These are phyloP conservation scores for Backusella liffmaniae DNA, from an alignment of 192 early-diverging fungal species.

Conservation along the genomic window DNA sequence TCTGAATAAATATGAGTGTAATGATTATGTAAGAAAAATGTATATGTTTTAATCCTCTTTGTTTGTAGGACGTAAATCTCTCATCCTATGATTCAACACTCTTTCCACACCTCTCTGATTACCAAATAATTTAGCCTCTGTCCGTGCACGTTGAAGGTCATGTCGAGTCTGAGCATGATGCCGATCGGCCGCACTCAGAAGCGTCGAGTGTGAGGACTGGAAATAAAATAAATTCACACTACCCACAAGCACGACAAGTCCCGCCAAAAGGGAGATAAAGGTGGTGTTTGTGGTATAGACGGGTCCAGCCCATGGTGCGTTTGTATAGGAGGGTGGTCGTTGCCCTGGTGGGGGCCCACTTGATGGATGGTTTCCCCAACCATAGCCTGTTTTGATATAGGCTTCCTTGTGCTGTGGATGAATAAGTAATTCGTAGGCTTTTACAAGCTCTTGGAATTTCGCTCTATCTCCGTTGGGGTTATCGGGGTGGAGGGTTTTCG, in stretches of 20 bases:
- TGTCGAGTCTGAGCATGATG: slow-evolving; percentile 28
- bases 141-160: slow-evolving; percentile 26
- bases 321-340: slow-evolving; percentile 10
- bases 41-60: not conserved
- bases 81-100: slow-evolving; percentile 11
- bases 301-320: slow-evolving; percentile 16
- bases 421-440: slow-evolving; percentile 35
- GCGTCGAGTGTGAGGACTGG: not conserved
- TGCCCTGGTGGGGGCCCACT: not conserved
- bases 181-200: slow-evolving; percentile 22
- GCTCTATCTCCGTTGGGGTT: slow-evolving; percentile 16
- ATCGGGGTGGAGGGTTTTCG: slow-evolving; percentile 37
- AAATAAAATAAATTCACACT: slow-evolving; percentile 8
- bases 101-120: slow-evolving; percentile 17
- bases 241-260: slow-evolving; percentile 16
- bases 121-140: slow-evolving; percentile 22
- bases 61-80: slow-evolving; percentile 1
- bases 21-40: not conserved
- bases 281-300: slow-evolving; percentile 30
- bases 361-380: slow-evolving; percentile 22
- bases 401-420: slow-evolving; percentile 9
- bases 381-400: slow-evolving; percentile 22
- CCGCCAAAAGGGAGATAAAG: slow-evolving; percentile 16
- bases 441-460: slow-evolving; percentile 29
- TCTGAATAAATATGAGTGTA: not conserved